Evolutionary conservation across 2,329 filamentous ascomycete species (phyloP).

Genomic region (Ophiostoma tasmaniense): DNA sequence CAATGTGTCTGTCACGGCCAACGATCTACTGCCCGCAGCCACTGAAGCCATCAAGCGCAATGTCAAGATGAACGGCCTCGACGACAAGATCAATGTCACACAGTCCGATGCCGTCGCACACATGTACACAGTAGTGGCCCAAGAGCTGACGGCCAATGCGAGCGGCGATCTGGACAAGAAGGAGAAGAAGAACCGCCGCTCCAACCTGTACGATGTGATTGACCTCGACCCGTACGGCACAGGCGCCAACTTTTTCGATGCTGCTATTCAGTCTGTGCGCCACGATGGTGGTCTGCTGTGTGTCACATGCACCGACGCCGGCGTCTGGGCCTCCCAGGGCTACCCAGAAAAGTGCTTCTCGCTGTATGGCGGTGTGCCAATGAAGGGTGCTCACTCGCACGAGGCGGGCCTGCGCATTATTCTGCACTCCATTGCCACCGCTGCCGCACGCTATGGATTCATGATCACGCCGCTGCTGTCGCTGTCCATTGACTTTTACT

Average conservation of each 20-base stretch:
- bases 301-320: slow-evolving; percentile 93
- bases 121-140: slow-evolving; percentile 70
- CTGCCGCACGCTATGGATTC: slow-evolving; percentile 77
- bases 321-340: slow-evolving; percentile 86
- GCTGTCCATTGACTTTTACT: slow-evolving; percentile 93
- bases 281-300: slow-evolving; percentile 84
- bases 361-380: slow-evolving; percentile 81
- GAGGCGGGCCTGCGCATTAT: slow-evolving; percentile 85
- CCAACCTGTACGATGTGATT: slow-evolving; percentile 68
- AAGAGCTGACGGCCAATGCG: slow-evolving; percentile 35
- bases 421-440: slow-evolving; percentile 68
- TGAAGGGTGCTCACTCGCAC: slow-evolving; percentile 79
- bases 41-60: slow-evolving; percentile 77
- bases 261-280: slow-evolving; percentile 73
- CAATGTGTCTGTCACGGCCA: slow-evolving; percentile 72
- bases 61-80: slow-evolving; percentile 70
- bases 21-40: slow-evolving; percentile 74
- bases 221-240: slow-evolving; percentile 95
- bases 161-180: neutral
- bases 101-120: slow-evolving; percentile 79
- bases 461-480: slow-evolving; percentile 85
- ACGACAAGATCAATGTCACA: slow-evolving; percentile 61
- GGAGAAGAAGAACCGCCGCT: neutral
- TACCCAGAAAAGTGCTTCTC: slow-evolving; percentile 92
- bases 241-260: slow-evolving; percentile 84